These are phyloP conservation scores for Cryptococcus deneoformans DNA, from an alignment of 1,284 basidiomycete genomes.

Conservation along the genomic window DNA sequence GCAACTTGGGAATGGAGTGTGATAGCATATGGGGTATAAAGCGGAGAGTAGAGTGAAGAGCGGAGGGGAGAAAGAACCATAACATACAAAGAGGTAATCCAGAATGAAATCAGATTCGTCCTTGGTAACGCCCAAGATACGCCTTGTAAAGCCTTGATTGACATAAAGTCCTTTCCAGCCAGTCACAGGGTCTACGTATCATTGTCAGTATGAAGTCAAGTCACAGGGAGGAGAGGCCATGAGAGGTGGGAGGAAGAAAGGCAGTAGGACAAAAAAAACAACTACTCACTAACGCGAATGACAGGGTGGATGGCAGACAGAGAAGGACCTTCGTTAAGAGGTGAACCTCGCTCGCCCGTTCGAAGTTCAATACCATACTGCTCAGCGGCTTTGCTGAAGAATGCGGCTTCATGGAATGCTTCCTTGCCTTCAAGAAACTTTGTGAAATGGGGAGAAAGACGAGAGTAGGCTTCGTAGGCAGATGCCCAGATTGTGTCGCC, in stretches of 20 bases:
- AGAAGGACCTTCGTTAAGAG: slow-evolving; percentile 58
- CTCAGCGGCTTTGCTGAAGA: slow-evolving; percentile 55
- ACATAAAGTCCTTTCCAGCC: slow-evolving; percentile 66
- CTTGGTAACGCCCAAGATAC: slow-evolving; percentile 59
- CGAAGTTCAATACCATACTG: slow-evolving; percentile 30
- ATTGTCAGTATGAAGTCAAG: neutral
- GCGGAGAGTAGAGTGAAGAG: too few species aligned
- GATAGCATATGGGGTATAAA: too few species aligned
- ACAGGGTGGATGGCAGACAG: slow-evolving; percentile 58
- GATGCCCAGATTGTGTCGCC: slow-evolving; percentile 54
- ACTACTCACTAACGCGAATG: slow-evolving; percentile 51
- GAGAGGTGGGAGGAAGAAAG: neutral
- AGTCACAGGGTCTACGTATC: slow-evolving; percentile 52
- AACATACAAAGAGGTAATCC: slow-evolving; percentile 24
- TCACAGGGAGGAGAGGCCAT: neutral
- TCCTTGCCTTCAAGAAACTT: slow-evolving; percentile 61
- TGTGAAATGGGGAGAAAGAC: slow-evolving; percentile 58
- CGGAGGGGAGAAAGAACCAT: too few species aligned
- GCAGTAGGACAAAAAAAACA: too few species aligned
- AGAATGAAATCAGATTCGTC: slow-evolving; percentile 58
- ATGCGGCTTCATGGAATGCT: slow-evolving; percentile 58
- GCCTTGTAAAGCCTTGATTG: slow-evolving; percentile 60
- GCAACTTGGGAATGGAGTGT: too few species aligned
- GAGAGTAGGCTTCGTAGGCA: slow-evolving; percentile 59
- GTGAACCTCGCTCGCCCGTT: slow-evolving; percentile 54